Base-by-base conservation (phyloP, 78 protist genomes). In the Polysphondylium violaceum region DNA sequence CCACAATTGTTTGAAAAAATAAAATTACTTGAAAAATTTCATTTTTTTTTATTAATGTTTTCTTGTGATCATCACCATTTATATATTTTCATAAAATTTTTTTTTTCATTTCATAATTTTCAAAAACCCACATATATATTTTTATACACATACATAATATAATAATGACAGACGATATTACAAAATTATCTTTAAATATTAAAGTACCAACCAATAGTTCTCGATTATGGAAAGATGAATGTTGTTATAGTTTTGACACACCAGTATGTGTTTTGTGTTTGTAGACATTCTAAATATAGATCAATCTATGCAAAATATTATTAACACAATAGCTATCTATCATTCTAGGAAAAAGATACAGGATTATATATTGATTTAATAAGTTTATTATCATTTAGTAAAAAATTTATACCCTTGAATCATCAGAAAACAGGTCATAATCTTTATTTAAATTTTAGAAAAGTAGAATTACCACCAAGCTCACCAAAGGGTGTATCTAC, bases 211-310 rank as follows among this genome's bases (percentile, higher is more conserved):
- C 36, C 41, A 47, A 50, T 6, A 27, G 21, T 35, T 65, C 88
- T 33, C n/a, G 60, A 16, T 31, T 95, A 29, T 64, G 87, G 94
- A 96, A 96, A 74, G 96, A 93, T 51, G 97, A 96, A 60, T 96
- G 98, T 81, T 29, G 75, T 21, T 79, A 60, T 85, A 67, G 88
- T 50, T 95, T 95, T 59, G 94, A 97, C 43, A 83, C 89, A 36
- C 56, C 65, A 4, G 92, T 88, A 65, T 33, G 76, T 41, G 16
- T 43, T 69, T 14, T 14, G 11, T 8, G 53, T 47, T 47, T 47
- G 7, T 47, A 47, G 53, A 47, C 7, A 47, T 11, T 47, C n/a
- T n/a, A n/a, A 47, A 47, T 11, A 47, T 12, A 7, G 23, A 47
- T 12, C 53, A 33, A 61, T 25, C 12, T 4, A 29, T 11, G 1